Evolutionary conservation across 2,329 filamentous ascomycete species (phyloP), one percentile per base, ranked within the genome.

Genomic region (Fusarium azukiicola): DNA sequence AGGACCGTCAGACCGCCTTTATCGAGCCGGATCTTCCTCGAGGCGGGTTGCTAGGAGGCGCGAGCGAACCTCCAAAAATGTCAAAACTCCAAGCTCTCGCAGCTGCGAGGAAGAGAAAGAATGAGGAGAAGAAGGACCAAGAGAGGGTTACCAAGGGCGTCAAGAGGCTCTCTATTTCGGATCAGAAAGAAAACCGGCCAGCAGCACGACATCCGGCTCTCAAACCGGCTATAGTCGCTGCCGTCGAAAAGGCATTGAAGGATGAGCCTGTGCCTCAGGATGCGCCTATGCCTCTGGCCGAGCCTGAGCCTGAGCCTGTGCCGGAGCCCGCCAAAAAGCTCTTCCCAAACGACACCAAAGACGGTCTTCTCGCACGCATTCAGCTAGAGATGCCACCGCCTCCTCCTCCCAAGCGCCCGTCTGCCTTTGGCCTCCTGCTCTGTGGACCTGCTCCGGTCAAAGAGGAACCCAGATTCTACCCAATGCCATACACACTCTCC

Each of bases 41-140:
- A 64, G 92, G 94, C 23, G 95, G 96, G 4, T 90, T 99, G 0
- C 87, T 98, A 5, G 98, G 98, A 42, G 98, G 98, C 46, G 91
- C 93, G 4, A 92, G 93, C 64, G 88, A 88, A 17, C 84, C 89
- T n/a, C 91, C 93, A 6, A 98, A 97, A 84, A 91, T 96, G 87
- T 98, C 97, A 9, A 99, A 99, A 84, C 90, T 99, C 61, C 97
- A 98, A 82, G 96, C 96, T 64, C 90, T 99, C 54, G 97, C 97
- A 68, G 96, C 96, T 46, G 95, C 96, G 70, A 92, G 97, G 40
- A 97, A 97, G 85, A 97, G 96, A 87, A 98, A 97, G 86, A 94
- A 94, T 19, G 94, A 94, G 42, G 94, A 95, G 50, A 94, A 92
- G 81, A 89, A 86, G 67, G 85, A 83, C n/a, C 64, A 80, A 7